These are phyloP conservation scores for Sphaceloma murrayae DNA, from an alignment of 2,329 filamentous ascomycete genomes.

Conservation along the genomic window DNA sequence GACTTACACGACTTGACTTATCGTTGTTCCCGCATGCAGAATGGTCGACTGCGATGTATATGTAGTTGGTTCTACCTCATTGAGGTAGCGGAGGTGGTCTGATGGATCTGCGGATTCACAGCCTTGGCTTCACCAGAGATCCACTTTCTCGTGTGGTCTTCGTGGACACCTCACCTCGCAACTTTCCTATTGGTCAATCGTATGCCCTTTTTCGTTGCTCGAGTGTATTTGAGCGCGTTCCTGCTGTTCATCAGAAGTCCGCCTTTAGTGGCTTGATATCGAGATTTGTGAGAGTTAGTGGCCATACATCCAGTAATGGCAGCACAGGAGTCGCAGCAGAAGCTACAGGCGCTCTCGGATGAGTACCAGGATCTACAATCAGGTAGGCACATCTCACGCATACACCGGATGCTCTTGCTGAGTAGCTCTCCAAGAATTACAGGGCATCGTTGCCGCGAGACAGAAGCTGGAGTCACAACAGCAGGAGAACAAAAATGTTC, in stretches of 20 bases:
- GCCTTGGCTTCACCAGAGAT: slow-evolving; percentile 8
- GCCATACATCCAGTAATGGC: too few species aligned
- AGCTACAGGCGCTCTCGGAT: slow-evolving; percentile 73
- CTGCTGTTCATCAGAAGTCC: too few species aligned
- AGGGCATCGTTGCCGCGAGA: slow-evolving; percentile 62
- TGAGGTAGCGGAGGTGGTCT: slow-evolving; percentile 3
- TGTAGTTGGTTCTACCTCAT: not conserved
- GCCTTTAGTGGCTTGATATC: too few species aligned
- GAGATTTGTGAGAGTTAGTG: too few species aligned
- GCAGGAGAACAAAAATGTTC: slow-evolving; percentile 82
- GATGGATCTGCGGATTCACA: slow-evolving; percentile 1
- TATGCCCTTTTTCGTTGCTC: too few species aligned
- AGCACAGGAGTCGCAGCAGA: slow-evolving; percentile 56
- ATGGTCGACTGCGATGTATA: not conserved
- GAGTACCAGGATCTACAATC: slow-evolving; percentile 80
- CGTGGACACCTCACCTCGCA: not conserved
- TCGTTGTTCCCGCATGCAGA: too few species aligned
- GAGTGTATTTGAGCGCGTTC: not conserved
- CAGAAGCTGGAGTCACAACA: slow-evolving; percentile 91
- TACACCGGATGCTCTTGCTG: not conserved
- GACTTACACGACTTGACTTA: too few species aligned
- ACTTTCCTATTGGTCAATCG: not conserved
- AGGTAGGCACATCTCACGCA: slow-evolving; percentile 42
- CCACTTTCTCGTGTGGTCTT: not conserved
- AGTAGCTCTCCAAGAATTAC: slow-evolving; percentile 54